Base-by-base conservation (phyloP, 495 filamentous ascomycete species). In the Tuber brumale region DNA sequence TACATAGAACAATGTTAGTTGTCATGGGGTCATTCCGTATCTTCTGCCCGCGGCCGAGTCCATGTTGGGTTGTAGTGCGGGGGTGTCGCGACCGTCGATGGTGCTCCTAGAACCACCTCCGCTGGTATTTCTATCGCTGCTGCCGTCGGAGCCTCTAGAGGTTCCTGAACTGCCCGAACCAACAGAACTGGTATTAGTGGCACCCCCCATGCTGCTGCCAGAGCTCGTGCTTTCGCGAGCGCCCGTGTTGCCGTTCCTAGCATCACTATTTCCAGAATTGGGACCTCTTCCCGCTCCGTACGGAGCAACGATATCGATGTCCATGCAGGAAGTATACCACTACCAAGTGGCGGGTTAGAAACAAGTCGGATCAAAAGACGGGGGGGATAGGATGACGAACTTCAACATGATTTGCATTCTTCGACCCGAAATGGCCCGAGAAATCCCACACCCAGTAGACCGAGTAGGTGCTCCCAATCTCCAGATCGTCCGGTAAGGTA, bases 291-390 rank as follows among this genome's bases (percentile, higher is more conserved):
- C 16, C 12, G 35, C 45, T 18, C 45, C 39, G 31, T 51, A 23
- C 39, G 43, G 37, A 37, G 72, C 46, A 42, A 81, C 43, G 73
- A 81, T 78, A 73, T 81, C 79, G 43, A 81, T 78, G 48, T 81
- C 79, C 23, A 81, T 43, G 43, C 79, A 80, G 21, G 79, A 81
- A 44, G 79, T 81, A 57, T 81, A 81, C 72, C 75, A 81, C 79
- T 80, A 41, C 4, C n/a, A 5, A n/a, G 37, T 39, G 14, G 31
- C 9, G 74, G 41, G 77, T 75, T 75, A 69, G 21, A 70, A 19
- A 37, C 43, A 9, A 16, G 14, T 31, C 66, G 43, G 35, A 48
- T 16, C 27, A 41, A 4, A 69, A n/a, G 14, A 69, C 70, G 72
- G 27, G 12, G 48, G 39, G 3, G 16, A n/a, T n/a, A 21, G 18